phyloP scores from a whole-genome alignment of 108 stramenopile species.

The Skeletonema menzelii region DNA sequence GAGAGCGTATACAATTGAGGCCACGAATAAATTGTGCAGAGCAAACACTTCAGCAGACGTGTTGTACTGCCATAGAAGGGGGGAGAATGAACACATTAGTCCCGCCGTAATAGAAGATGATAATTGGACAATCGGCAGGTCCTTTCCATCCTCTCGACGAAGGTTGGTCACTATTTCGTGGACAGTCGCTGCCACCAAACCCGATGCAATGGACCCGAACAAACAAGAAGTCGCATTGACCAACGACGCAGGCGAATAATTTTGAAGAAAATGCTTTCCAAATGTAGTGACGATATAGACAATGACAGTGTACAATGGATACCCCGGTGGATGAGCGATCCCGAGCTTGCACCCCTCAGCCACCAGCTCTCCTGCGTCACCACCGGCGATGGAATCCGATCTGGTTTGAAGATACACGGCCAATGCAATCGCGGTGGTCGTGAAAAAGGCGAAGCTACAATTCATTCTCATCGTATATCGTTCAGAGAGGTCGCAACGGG shows the following conservation, averaged over 20 bases:
- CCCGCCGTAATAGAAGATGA: constrained; percentile 26
- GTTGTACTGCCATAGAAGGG: constrained; percentile 80
- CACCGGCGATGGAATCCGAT: constrained; percentile 61
- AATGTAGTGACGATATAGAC: constrained; percentile 24
- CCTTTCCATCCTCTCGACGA: constrained; percentile 3
- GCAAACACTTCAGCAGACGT: constrained; percentile 86
- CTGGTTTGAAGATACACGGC: constrained; percentile 47
- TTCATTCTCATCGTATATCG: neutral
- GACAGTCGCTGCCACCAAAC: constrained; percentile 21
- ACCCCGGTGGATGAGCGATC: constrained; percentile 83
- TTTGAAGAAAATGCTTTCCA: constrained; percentile 13
- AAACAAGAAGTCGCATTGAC: constrained; percentile 34
- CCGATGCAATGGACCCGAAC: constrained; percentile 39
- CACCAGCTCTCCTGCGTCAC: constrained; percentile 74
- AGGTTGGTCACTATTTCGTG: constrained; percentile 6
- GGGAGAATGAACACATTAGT: constrained; percentile 56
- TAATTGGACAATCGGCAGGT: neutral
- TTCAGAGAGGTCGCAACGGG: too few relatives aligned
- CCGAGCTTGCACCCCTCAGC: constrained; percentile 79
- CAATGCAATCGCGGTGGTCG: constrained; percentile 30
- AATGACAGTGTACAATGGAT: constrained; percentile 66
- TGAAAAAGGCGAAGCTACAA: constrained; percentile 1
- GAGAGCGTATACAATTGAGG: constrained; percentile 37
- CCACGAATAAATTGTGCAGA: constrained; percentile 71
- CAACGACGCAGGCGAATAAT: constrained; percentile 25